phyloP scores from a whole-genome alignment of 2,329 filamentous ascomycete species.

The Penicillium glabrum region DNA sequence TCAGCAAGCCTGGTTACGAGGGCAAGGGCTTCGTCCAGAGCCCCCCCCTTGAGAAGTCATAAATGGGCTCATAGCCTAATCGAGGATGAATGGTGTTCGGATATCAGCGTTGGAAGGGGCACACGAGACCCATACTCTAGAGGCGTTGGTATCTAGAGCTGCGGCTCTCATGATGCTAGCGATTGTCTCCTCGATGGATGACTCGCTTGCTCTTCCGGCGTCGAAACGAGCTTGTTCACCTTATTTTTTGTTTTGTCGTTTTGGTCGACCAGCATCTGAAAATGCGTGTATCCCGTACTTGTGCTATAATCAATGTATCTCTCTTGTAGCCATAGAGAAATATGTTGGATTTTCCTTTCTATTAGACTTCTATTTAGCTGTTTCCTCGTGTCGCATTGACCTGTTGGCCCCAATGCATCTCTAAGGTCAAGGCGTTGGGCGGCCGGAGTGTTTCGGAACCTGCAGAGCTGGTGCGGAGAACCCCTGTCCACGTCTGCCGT shows the following conservation, averaged over 20 bases:
- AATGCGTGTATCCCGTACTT: slow-evolving; percentile 43
- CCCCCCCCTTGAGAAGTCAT: slow-evolving; percentile 42
- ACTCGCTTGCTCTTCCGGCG: slow-evolving; percentile 5
- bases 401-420: neutral
- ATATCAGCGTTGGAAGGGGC: slow-evolving; percentile 15
- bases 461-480: slow-evolving; percentile 25
- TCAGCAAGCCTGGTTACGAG: slow-evolving; percentile 74
- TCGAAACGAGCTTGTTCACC: slow-evolving; percentile 19
- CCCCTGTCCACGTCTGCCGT: slow-evolving; percentile 17
- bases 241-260: slow-evolving; percentile 22
- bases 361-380: neutral
- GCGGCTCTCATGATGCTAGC: slow-evolving; percentile 7
- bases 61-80: slow-evolving; percentile 21
- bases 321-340: slow-evolving; percentile 42
- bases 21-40: slow-evolving; percentile 78
- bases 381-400: slow-evolving; percentile 6
- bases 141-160: neutral
- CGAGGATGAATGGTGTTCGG: slow-evolving; percentile 25
- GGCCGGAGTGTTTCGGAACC: slow-evolving; percentile 28
- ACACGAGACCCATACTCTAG: neutral
- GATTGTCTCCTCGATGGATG: slow-evolving; percentile 14
- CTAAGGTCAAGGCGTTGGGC: slow-evolving; percentile 1
- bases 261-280: slow-evolving; percentile 32
- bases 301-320: slow-evolving; percentile 47
- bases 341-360: slow-evolving; percentile 17